Evolutionary conservation across 2,329 filamentous ascomycete species (phyloP), one percentile per base, ranked within the genome.

Genomic region (Chalaropsis ovoidea): DNA sequence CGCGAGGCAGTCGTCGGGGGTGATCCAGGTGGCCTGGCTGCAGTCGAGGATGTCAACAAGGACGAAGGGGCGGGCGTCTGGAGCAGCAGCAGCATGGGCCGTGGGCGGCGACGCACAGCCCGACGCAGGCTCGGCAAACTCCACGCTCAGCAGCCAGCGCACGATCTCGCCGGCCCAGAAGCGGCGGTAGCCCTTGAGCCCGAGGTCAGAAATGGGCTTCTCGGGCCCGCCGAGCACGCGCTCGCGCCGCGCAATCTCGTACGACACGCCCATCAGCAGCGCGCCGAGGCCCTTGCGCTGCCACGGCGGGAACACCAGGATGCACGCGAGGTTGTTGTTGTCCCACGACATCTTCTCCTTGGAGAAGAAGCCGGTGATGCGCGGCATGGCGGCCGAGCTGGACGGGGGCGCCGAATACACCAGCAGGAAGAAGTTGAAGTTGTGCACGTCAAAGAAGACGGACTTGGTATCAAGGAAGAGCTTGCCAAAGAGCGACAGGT

Each of bases 271-370:
- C 85, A 99, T 97, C 41, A 99, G 80, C 62, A 97, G 78, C 63
- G 90, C 86, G 0, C 94, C 94, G 0, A 97, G 81, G 0, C 93
- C 91, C 69, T 90, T 91, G 69, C 88, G 86, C 75, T 97, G 93
- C 85, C 93, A 97, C 0, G 94, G 94, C 0, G 94, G 94, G 72
- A 97, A 97, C 17, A 97, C 83, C 6, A 97, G 80, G 70, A 99
- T 99, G 73, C 94, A 99, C 0, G 94, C 94, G 4, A 99, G 81
- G 70, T 97, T 99, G 75, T 99, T 97, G 72, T 93, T 92, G 72
- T 99, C 94, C 93, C 94, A 99, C 2, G 90, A 96, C 80, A 96
- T 88, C 75, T 97, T 97, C 75, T 99, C 94, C 74, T 99, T 97
- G 69, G 89, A 95, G 78, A 97, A 99, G 81, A 97, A 97, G n/a